Percentiles rank a stretch among this genome's conserved stretches.
phyloP scores from a whole-genome alignment of 257 asterid genomes.

The Cruciata laevipes region DNA sequence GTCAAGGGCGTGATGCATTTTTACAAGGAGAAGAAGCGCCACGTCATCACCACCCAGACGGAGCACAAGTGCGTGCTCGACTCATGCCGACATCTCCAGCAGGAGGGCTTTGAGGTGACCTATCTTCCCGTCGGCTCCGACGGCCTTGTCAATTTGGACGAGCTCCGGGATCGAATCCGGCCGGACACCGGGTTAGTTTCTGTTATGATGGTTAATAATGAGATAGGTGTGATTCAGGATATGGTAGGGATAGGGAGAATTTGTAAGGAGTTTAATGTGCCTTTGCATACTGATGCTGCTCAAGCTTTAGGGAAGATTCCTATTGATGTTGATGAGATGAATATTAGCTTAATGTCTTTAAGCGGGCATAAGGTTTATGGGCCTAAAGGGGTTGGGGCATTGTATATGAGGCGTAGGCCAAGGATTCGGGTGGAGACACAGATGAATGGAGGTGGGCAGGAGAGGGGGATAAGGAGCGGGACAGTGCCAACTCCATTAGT shows the following conservation, averaged over 20 bases:
- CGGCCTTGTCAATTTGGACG: conserved; percentile 62
- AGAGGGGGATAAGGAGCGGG: conserved; percentile 97
- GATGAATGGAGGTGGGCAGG: conserved; percentile 99
- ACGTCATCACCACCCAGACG: conserved; percentile 93
- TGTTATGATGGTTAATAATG: conserved; percentile 96
- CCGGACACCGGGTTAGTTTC: conserved; percentile 87
- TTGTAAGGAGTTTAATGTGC: conserved; percentile 72
- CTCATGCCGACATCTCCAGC: conserved; percentile 87
- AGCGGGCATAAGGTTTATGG: conserved; percentile 98
- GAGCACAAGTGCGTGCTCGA: conserved; percentile 96
- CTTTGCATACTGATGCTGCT: conserved; percentile 90
- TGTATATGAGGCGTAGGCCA: conserved; percentile 93
- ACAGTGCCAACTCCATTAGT: conserved; percentile 92
- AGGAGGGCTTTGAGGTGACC: conserved; percentile 83
- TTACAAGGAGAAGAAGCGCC: conserved; percentile 76
- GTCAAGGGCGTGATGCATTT: conserved; percentile 89
- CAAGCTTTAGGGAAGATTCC: conserved; percentile 88
- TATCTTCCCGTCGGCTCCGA: conserved; percentile 74
- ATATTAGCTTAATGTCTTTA: conserved; percentile 84
- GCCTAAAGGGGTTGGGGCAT: conserved; percentile 88
- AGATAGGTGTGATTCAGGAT: conserved; percentile 94
- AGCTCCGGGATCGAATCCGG: conserved; percentile 58
- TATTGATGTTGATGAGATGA: conserved; percentile 84
- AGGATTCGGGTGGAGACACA: conserved; percentile 94
- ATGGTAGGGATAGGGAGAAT: conserved; percentile 82